Evolutionary conservation across 2,329 filamentous ascomycete genomes (phyloP).

Genomic region (Hymenoscyphus salicellus): DNA sequence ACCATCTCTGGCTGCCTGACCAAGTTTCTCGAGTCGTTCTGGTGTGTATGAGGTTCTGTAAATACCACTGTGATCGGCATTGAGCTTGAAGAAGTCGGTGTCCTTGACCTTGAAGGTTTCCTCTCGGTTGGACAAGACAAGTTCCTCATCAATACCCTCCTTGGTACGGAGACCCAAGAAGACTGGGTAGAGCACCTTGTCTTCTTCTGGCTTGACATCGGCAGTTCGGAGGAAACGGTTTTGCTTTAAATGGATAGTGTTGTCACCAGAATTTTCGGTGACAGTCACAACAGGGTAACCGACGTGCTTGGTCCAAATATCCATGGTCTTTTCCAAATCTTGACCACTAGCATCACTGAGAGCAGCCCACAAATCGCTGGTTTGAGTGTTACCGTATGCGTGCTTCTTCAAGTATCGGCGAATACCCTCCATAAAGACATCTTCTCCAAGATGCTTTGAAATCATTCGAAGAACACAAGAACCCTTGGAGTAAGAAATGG

Average conservation of each 20-base stretch:
- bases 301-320: constrained; percentile 95
- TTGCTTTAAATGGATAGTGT: constrained; percentile 82
- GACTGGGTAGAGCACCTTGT: constrained; percentile 82
- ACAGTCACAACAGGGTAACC: constrained; percentile 90
- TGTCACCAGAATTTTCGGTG: constrained; percentile 67
- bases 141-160: constrained; percentile 73
- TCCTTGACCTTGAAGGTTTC: constrained; percentile 72
- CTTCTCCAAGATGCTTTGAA: constrained; percentile 89
- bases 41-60: constrained; percentile 88
- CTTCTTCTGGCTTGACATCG: constrained; percentile 90
- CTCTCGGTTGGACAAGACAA: constrained; percentile 70
- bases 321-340: constrained; percentile 84
- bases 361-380: constrained; percentile 84
- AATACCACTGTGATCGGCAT: constrained; percentile 88
- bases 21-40: constrained; percentile 81
- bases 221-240: constrained; percentile 92
- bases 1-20: constrained; percentile 76
- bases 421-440: constrained; percentile 88
- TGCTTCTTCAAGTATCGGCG: constrained; percentile 91
- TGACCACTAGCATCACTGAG: constrained; percentile 87
- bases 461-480: constrained; percentile 97
- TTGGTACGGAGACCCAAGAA: constrained; percentile 83
- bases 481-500: constrained; percentile 95
- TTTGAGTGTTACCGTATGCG: constrained; percentile 92
- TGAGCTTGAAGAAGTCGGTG: constrained; percentile 91